phyloP scores from a whole-genome alignment of 768 basidiomycete genomes.

The Mycena rebaudengoi region DNA sequence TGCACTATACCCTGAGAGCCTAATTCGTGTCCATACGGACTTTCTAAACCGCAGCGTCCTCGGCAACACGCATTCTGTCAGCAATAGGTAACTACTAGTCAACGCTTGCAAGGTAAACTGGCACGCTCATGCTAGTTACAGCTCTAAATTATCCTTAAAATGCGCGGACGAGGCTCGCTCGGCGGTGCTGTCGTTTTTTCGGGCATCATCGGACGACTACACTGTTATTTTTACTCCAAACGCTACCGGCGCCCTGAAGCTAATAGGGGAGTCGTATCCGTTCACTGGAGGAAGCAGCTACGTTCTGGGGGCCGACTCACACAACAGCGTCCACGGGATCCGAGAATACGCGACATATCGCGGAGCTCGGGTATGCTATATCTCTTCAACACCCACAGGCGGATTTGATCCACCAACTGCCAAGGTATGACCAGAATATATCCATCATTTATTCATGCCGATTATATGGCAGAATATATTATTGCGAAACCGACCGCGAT shows the following conservation, averaged over 20 bases:
- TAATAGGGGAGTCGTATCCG: slow-evolving; percentile 84
- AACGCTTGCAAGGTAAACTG: not conserved
- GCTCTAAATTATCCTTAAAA: slow-evolving; percentile 74
- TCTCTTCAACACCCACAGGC: slow-evolving; percentile 68
- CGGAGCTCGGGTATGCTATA: slow-evolving; percentile 69
- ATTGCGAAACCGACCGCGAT: slow-evolving; percentile 56
- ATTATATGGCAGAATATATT: slow-evolving; percentile 60
- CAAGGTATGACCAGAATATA: slow-evolving; percentile 56
- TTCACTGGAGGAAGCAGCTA: slow-evolving; percentile 66
- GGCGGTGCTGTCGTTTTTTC: slow-evolving; percentile 80
- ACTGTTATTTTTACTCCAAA: slow-evolving; percentile 86
- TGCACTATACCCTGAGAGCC: slow-evolving; percentile 79
- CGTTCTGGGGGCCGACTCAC: slow-evolving; percentile 80
- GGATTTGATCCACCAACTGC: slow-evolving; percentile 67
- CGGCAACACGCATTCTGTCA: slow-evolving; percentile 88
- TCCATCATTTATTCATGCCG: slow-evolving; percentile 31
- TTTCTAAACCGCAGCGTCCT: slow-evolving; percentile 74
- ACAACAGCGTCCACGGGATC: slow-evolving; percentile 87
- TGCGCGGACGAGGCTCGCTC: slow-evolving; percentile 75
- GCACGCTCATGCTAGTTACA: slow-evolving; percentile 37
- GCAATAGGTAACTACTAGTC: slow-evolving; percentile 65
- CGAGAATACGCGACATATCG: slow-evolving; percentile 70
- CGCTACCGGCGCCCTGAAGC: slow-evolving; percentile 80
- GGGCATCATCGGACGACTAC: slow-evolving; percentile 72
- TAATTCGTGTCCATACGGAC: slow-evolving; percentile 73